A percentile compares a stretch with the other conserved stretches of the same genome.
These are phyloP conservation scores for Codiaeum variegatum DNA, from an alignment of 441 rosid genomes.

Conservation along the genomic window DNA sequence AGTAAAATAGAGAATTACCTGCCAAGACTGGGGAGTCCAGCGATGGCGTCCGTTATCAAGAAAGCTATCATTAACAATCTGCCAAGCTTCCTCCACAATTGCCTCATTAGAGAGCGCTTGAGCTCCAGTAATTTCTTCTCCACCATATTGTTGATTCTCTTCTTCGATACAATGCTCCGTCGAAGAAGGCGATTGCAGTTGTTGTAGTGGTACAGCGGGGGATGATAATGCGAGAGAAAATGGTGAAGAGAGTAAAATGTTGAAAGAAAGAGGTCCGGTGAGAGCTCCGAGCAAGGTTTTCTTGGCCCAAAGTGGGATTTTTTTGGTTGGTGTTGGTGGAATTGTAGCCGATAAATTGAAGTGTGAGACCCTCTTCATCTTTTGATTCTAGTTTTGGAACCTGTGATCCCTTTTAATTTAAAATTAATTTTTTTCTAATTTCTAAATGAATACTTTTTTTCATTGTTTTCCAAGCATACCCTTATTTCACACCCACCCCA, in stretches of 20 bases:
- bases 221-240: conserved; percentile 38
- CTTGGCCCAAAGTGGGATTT: conserved; percentile 25
- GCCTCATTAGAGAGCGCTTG: conserved; percentile 48
- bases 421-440: too few species aligned
- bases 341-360: conserved; percentile 37
- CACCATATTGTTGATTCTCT: conserved; percentile 11
- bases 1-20: conserved; percentile 29
- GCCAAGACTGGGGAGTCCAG: conserved; percentile 75
- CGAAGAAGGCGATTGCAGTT: conserved; percentile 11
- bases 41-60: conserved; percentile 41
- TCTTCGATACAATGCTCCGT: conserved; percentile 47
- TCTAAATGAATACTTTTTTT: too few species aligned
- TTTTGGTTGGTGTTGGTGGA: conserved; percentile 18
- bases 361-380: conserved; percentile 53
- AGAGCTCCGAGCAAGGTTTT: conserved; percentile 40
- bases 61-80: conserved; percentile 73
- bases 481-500: too few species aligned
- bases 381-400: conserved; percentile 2
- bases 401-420: too few species aligned
- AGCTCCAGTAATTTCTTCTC: conserved; percentile 25
- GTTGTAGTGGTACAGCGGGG: conserved; percentile 17
- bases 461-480: too few species aligned
- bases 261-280: conserved; percentile 61
- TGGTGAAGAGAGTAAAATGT: conserved; percentile 60
- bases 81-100: conserved; percentile 92